A percentile compares a stretch with the other conserved stretches of the same genome.
These are phyloP conservation scores for Phragmites australis DNA, from an alignment of 176 grass and related monocot species.

Conservation along the genomic window DNA sequence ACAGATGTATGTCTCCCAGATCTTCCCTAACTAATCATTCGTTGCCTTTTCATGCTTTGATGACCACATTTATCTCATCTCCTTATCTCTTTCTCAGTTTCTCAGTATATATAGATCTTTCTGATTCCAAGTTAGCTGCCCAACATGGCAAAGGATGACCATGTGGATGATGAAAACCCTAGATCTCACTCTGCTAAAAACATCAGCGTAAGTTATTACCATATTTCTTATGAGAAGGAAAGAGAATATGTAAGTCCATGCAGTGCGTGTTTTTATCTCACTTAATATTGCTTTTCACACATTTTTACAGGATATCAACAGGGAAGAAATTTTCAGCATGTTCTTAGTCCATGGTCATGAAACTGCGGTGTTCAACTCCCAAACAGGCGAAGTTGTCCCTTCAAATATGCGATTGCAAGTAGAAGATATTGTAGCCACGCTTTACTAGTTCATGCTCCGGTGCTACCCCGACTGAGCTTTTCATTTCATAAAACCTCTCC, in stretches of 20 bases:
- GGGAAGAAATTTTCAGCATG: background rate
- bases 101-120: conserved; percentile 23
- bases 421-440: background rate
- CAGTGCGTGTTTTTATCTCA: background rate
- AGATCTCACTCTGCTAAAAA: background rate
- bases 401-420: background rate
- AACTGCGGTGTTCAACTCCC: background rate
- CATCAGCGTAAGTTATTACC: conserved; percentile 7
- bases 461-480: conserved; percentile 56
- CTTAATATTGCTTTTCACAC: background rate
- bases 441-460: background rate
- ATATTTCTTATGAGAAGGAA: background rate
- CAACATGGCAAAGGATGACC: conserved; percentile 9
- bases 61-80: too few relatives aligned
- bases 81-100: too few relatives aligned
- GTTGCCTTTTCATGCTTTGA: too few relatives aligned
- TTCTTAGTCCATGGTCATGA: background rate
- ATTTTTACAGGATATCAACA: conserved; percentile 18
- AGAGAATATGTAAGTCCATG: background rate
- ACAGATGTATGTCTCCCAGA: too few relatives aligned
- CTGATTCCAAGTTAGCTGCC: background rate
- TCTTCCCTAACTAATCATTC: too few relatives aligned
- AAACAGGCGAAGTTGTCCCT: too few relatives aligned
- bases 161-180: conserved; percentile 6
- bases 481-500: background rate